A percentile compares a stretch with the other conserved stretches of the same genome.
Evolutionary conservation across 306 rosid genomes (phyloP).

Genomic region (Neltuma alba): DNA sequence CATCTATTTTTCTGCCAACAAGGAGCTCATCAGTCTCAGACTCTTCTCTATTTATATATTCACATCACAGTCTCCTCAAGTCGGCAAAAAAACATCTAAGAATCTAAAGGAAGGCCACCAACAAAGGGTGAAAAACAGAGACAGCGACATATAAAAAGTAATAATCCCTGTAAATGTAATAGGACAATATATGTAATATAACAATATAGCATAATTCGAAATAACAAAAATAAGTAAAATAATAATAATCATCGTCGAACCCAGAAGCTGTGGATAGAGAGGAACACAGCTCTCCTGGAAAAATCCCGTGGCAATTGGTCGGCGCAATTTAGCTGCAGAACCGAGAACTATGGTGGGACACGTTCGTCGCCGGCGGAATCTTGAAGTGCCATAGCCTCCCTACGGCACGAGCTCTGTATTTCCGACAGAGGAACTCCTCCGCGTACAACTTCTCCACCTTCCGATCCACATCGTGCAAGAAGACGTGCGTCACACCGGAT

Average conservation of each 20-base stretch:
- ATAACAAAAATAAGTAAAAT: neutral
- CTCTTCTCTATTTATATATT: neutral
- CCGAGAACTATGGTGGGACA: neutral
- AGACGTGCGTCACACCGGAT: constrained; percentile 83
- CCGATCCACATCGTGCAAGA: constrained; percentile 85
- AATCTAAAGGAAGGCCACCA: neutral
- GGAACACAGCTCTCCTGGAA: neutral
- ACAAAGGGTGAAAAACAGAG: neutral
- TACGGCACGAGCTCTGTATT: constrained; percentile 51
- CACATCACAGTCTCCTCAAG: neutral
- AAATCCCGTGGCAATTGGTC: neutral
- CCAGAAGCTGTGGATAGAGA: neutral
- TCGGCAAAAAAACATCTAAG: neutral
- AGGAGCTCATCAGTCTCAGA: neutral
- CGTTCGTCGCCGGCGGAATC: constrained; percentile 59
- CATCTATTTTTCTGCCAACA: neutral
- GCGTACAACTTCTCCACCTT: constrained; percentile 85
- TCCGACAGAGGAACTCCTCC: constrained; percentile 73
- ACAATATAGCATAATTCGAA: neutral
- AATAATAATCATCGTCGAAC: neutral
- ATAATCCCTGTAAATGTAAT: neutral
- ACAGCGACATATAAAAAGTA: neutral
- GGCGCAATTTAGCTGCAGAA: constrained; percentile 52
- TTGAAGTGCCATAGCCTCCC: constrained; percentile 87
- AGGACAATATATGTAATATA: neutral